Evolutionary conservation across 345 rosid genomes (phyloP), one percentile per base, ranked within the genome.

Genomic region (Camelina sativa): DNA sequence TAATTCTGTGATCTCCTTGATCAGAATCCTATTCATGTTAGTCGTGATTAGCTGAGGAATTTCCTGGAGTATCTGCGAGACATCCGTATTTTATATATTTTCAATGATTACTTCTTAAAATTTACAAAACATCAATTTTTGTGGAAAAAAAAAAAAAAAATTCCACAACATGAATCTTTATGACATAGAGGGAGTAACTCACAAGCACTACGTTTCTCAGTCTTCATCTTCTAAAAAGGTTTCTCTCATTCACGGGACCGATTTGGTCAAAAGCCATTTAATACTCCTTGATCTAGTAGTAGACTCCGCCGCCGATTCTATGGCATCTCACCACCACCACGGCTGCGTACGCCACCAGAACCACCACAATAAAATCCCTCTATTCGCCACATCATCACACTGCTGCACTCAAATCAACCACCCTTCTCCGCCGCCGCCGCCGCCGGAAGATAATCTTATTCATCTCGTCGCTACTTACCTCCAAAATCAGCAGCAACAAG

Each of bases 261-360:
- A 62, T 48, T 50, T 62, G 37, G 74, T 62, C 74, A 76, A 76
- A 76, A 54, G 57, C 79, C 55, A 65, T 46, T 28, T 34, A 10
- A 30, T 16, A 8, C 69, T 2, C 2, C 54, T 38, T 4, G 40
- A 22, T 65, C 55, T 63, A 15, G 38, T 44, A 40, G 41, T 52
- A 17, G 37, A 61, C 69, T 54, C 66, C 71, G 62, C 55, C 56
- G 51, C 17, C 66, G 23, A 55, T 15, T 57, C 71, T 65, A 87
- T 92, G 98, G 91, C 90, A 8, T 80, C 82, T 30, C 82, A 75
- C 69, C 79, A 62, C 76, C 80, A 62, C 66, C 81, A 71, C 65
- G 66, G 52, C 62, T 83, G 71, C 74, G 75, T 15, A 69, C 69
- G 59, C 1, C 51, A 23, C 22, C 74, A 53, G 2, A 76, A 34